A percentile compares a stretch with the other conserved stretches of the same genome.
phyloP scores from a whole-genome alignment of 2,329 filamentous ascomycete species.

The Fusarium sp. region DNA sequence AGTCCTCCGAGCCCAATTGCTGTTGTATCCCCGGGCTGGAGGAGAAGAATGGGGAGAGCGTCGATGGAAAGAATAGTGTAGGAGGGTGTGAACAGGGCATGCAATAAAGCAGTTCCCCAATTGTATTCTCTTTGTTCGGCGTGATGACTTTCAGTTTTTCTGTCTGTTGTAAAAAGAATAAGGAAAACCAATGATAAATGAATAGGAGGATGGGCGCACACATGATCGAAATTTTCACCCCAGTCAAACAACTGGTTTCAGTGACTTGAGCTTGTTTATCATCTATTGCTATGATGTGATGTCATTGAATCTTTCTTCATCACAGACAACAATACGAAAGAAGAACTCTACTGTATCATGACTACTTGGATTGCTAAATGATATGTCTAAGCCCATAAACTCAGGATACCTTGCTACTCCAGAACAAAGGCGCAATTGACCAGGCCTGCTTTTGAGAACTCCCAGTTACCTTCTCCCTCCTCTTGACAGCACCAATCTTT shows the following conservation, averaged over 20 bases:
- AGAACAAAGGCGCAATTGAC: conserved; percentile 2
- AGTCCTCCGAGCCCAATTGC: conserved; percentile 19
- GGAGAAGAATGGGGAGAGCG: conserved; percentile 26
- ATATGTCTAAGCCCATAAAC: conserved; percentile 19
- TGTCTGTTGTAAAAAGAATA: neutral
- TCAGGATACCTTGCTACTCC: conserved; percentile 4
- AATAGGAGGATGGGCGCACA: neutral
- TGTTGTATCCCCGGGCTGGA: conserved; percentile 27
- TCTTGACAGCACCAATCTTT: conserved; percentile 10
- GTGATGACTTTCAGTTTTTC: conserved; percentile 6
- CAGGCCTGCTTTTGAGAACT: conserved; percentile 30
- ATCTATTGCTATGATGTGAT: neutral
- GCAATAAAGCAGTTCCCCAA: conserved; percentile 42
- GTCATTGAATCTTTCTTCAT: neutral
- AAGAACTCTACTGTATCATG: conserved; percentile 3
- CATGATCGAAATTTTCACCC: neutral
- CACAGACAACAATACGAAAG: neutral
- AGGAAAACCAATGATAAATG: neutral
- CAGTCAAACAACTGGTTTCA: neutral
- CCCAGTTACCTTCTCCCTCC: conserved; percentile 12
- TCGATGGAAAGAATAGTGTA: conserved; percentile 45
- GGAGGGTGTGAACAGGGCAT: conserved; percentile 41
- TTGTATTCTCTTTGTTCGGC: conserved; percentile 9
- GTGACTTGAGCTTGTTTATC: neutral
- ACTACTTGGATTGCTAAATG: conserved; percentile 12